These are phyloP conservation scores for Cercospora canescens DNA, from an alignment of 2,329 filamentous ascomycete genomes.

Conservation along the genomic window DNA sequence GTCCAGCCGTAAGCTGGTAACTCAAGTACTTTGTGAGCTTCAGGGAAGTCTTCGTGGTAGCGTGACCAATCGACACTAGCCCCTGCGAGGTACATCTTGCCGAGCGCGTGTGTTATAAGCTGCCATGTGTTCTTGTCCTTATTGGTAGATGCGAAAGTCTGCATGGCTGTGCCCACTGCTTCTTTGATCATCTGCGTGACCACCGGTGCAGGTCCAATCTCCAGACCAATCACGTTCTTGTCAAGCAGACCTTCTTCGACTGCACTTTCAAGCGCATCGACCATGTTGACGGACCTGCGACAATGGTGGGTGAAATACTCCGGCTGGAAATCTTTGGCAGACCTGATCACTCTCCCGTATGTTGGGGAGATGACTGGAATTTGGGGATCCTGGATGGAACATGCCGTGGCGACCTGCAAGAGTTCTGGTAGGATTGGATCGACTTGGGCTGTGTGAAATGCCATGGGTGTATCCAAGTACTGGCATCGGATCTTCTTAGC, in stretches of 20 bases:
- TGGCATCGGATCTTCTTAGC: constrained; percentile 12
- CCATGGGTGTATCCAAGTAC: constrained; percentile 22
- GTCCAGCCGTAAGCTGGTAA: constrained; percentile 47
- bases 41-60: constrained; percentile 54
- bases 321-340: constrained; percentile 12
- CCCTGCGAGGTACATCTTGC: constrained; percentile 55
- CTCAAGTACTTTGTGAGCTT: constrained; percentile 43
- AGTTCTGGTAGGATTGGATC: constrained; percentile 25
- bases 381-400: constrained; percentile 18
- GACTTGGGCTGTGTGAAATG: constrained; percentile 31
- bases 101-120: constrained; percentile 50
- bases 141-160: constrained; percentile 9
- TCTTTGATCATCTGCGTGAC: constrained; percentile 13
- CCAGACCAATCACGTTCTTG: constrained; percentile 15
- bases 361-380: constrained; percentile 32
- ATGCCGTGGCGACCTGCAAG: constrained; percentile 1
- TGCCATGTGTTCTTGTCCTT: constrained; percentile 42
- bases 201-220: constrained; percentile 21
- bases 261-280: constrained; percentile 9
- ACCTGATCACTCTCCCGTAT: constrained; percentile 21
- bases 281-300: constrained; percentile 20
- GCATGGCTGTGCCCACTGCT: neutral
- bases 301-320: constrained; percentile 24
- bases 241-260: constrained; percentile 12
- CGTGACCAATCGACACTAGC: constrained; percentile 61